Percentiles rank a stretch among this genome's conserved stretches.
These are phyloP conservation scores for Taxillus chinensis DNA, from an alignment of 164 flowering plant species.

Conservation along the genomic window DNA sequence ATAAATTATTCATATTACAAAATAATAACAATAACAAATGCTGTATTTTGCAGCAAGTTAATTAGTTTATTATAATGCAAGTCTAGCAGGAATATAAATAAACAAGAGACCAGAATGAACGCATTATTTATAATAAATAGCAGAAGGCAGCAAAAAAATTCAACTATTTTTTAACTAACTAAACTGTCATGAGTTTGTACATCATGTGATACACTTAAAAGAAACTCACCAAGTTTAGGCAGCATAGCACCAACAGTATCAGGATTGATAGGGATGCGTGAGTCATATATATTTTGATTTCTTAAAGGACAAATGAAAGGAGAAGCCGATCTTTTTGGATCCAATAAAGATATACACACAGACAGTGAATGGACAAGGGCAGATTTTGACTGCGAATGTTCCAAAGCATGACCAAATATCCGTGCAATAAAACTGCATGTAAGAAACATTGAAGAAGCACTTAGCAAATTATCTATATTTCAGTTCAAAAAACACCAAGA, in stretches of 20 bases:
- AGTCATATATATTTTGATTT: slow-evolving; percentile 67
- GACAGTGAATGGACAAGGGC: slow-evolving; percentile 81
- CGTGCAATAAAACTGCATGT: slow-evolving; percentile 73
- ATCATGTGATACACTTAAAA: no score
- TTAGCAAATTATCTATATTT: neutral
- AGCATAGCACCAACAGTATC: slow-evolving; percentile 89
- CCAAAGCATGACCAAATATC: slow-evolving; percentile 80
- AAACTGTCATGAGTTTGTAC: no score
- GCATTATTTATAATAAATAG: no score
- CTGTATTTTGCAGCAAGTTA: no score
- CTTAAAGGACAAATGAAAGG: slow-evolving; percentile 54
- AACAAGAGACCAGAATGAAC: no score
- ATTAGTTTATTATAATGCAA: no score
- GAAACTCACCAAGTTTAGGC: slow-evolving; percentile 77
- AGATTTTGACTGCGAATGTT: slow-evolving; percentile 68
- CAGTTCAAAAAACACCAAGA: neutral
- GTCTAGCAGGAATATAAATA: no score
- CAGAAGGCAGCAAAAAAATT: no score
- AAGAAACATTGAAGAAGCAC: neutral
- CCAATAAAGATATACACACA: slow-evolving; percentile 86
- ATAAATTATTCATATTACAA: no score
- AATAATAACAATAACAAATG: no score
- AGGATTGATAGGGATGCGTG: slow-evolving; percentile 50
- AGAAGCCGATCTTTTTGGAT: slow-evolving; percentile 67
- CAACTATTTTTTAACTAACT: no score